Percentiles rank a stretch among this genome's conserved stretches.
Conservation (phyloP, 495 filamentous ascomycete species). For the Podospora sp. region DNA sequence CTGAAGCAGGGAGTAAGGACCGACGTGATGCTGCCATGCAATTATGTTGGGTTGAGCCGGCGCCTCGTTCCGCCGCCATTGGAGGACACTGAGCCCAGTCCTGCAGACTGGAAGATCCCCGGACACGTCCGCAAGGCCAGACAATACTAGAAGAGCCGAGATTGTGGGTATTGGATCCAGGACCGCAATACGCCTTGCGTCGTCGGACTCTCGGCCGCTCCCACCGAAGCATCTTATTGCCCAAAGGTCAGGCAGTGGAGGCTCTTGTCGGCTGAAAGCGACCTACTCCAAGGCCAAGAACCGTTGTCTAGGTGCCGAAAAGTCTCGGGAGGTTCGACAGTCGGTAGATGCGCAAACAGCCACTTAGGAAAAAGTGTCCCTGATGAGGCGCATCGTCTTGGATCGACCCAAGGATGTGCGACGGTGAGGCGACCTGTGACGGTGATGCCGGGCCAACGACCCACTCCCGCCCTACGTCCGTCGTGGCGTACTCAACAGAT, state of each 20-base stretch:
- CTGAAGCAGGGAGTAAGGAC: background rate
- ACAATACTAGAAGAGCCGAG: slow-evolving; percentile 14
- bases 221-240: background rate
- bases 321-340: background rate
- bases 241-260: background rate
- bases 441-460: background rate
- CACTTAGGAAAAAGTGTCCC: background rate
- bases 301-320: background rate
- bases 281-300: background rate
- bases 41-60: background rate
- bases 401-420: background rate
- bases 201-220: background rate
- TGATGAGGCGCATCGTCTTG: background rate
- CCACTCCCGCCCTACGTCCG: background rate
- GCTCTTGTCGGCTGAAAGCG: background rate
- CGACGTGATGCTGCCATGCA: background rate
- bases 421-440: background rate
- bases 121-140: slow-evolving; percentile 1
- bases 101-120: slow-evolving; percentile 13
- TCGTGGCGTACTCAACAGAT: background rate
- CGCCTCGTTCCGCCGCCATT: slow-evolving; percentile 14
- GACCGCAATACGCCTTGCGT: background rate
- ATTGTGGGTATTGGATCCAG: slow-evolving; percentile 1
- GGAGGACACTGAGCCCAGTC: slow-evolving; percentile 8
- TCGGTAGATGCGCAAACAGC: background rate